Percentiles rank a stretch among this genome's conserved stretches.
phyloP scores from a whole-genome alignment of 768 basidiomycete genomes.

The Gautieria morchelliformis region DNA sequence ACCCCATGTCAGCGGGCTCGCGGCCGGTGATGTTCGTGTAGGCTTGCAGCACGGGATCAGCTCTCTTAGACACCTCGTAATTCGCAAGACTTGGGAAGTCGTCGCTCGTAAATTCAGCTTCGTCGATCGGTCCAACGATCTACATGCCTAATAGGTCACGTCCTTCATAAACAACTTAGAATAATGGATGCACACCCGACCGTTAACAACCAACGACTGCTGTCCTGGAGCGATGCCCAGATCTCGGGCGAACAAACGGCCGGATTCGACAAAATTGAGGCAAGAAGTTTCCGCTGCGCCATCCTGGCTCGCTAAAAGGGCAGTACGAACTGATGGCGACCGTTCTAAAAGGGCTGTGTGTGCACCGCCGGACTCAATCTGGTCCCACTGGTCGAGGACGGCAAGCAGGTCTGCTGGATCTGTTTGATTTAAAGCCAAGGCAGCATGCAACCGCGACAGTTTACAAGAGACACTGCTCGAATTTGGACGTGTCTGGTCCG shows the following conservation, averaged over 20 bases:
- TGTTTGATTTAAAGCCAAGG: constrained; percentile 29
- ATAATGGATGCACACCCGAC: constrained; percentile 50
- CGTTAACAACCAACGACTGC: constrained; percentile 66
- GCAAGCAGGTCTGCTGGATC: constrained; percentile 31
- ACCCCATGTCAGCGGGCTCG: constrained; percentile 33
- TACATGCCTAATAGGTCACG: constrained; percentile 20
- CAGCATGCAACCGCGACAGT: constrained; percentile 40
- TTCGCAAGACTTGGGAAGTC: constrained; percentile 65
- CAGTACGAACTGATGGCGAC: constrained; percentile 17
- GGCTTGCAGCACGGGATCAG: constrained; percentile 58
- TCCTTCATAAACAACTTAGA: constrained; percentile 5
- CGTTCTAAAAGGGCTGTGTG: not conserved
- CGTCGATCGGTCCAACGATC: constrained; percentile 68
- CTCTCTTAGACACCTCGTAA: constrained; percentile 68
- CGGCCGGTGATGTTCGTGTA: constrained; percentile 43
- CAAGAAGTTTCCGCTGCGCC: constrained; percentile 23
- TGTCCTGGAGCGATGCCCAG: constrained; percentile 53
- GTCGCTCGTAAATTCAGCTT: constrained; percentile 48
- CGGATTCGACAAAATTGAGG: constrained; percentile 32
- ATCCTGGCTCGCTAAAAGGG: constrained; percentile 18
- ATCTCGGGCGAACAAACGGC: constrained; percentile 41
- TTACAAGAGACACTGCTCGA: constrained; percentile 32
- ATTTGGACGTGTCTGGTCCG: constrained; percentile 8
- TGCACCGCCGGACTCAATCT: not conserved
- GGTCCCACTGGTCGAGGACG: constrained; percentile 24